phyloP scores from a whole-genome alignment of 208 protist species.

The Trypanosoma congolense region DNA sequence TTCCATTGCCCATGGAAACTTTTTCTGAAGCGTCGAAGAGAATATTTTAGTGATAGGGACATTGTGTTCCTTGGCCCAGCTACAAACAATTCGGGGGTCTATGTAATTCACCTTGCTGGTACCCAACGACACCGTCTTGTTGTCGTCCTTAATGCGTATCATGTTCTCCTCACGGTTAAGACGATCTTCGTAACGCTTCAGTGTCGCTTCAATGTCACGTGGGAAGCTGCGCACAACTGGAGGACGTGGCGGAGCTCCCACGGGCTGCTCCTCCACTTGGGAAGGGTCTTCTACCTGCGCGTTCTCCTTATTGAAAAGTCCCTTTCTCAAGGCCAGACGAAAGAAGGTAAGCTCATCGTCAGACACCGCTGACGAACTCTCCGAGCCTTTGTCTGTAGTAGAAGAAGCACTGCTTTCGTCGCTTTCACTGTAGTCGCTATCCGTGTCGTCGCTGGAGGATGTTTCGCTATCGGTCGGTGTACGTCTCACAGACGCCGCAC shows the following conservation, averaged over 20 bases:
- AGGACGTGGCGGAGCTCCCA: conserved; percentile 59
- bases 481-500: not conserved
- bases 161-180: conserved; percentile 80
- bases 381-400: not conserved
- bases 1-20: conserved; percentile 97
- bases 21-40: conserved; percentile 93
- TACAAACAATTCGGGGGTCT: conserved; percentile 97
- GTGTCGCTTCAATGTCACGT: conserved; percentile 54
- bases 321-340: conserved; percentile 40
- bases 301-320: conserved; percentile 42
- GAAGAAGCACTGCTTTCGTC: not conserved
- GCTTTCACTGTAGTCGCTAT: conserved; percentile 9
- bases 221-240: conserved; percentile 67
- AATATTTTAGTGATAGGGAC: conserved; percentile 97
- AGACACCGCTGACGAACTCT: not conserved
- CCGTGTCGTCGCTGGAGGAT: not conserved
- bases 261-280: conserved; percentile 31
- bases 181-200: conserved; percentile 63
- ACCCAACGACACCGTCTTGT: conserved; percentile 90
- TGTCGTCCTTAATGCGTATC: conserved; percentile 87
- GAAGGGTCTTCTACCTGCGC: conserved; percentile 41
- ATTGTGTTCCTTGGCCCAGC: conserved; percentile 92
- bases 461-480: not conserved
- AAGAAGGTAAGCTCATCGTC: conserved; percentile 55
- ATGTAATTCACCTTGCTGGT: conserved; percentile 99